These are phyloP conservation scores for Pichia cactophila DNA, from an alignment of 1,139 yeast genomes.

Conservation along the genomic window DNA sequence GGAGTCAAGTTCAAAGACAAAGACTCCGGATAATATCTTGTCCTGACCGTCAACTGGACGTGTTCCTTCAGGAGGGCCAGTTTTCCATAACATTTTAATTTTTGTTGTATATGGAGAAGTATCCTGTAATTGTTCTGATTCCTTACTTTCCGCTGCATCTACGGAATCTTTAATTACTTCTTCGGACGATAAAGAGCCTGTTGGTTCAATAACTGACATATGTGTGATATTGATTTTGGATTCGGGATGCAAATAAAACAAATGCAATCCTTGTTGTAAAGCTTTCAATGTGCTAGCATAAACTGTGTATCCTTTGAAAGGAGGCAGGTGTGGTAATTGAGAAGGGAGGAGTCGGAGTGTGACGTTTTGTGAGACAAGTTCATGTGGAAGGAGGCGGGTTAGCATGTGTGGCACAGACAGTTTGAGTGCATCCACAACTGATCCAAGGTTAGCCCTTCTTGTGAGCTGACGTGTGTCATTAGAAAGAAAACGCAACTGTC, in stretches of 20 bases:
- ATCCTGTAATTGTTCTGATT: background rate
- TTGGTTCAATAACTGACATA: slow-evolving; percentile 29
- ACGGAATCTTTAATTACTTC: slow-evolving; percentile 22
- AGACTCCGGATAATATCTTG: slow-evolving; percentile 53
- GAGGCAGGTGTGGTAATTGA: slow-evolving; percentile 52
- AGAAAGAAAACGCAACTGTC: slow-evolving; percentile 24
- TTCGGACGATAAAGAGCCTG: slow-evolving; percentile 16
- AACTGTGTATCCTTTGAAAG: slow-evolving; percentile 41
- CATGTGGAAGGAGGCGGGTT: slow-evolving; percentile 41
- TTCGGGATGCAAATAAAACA: slow-evolving; percentile 44
- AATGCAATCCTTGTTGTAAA: slow-evolving; percentile 45
- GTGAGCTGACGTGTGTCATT: slow-evolving; percentile 21
- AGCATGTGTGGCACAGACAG: slow-evolving; percentile 52
- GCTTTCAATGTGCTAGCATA: slow-evolving; percentile 38
- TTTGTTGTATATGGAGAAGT: slow-evolving; percentile 42
- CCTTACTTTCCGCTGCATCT: slow-evolving; percentile 16
- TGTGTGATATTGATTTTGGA: slow-evolving; percentile 45
- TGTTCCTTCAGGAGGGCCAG: slow-evolving; percentile 34
- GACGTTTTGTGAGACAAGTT: slow-evolving; percentile 43
- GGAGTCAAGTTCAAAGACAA: slow-evolving; percentile 64
- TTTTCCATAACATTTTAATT: slow-evolving; percentile 53
- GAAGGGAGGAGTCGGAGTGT: slow-evolving; percentile 59
- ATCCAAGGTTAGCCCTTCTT: slow-evolving; percentile 55
- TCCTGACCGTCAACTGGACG: slow-evolving; percentile 41
- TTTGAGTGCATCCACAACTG: slow-evolving; percentile 45